Evolutionary conservation across 441 rosid genomes (phyloP).

Genomic region (Theobroma grandiflorum): DNA sequence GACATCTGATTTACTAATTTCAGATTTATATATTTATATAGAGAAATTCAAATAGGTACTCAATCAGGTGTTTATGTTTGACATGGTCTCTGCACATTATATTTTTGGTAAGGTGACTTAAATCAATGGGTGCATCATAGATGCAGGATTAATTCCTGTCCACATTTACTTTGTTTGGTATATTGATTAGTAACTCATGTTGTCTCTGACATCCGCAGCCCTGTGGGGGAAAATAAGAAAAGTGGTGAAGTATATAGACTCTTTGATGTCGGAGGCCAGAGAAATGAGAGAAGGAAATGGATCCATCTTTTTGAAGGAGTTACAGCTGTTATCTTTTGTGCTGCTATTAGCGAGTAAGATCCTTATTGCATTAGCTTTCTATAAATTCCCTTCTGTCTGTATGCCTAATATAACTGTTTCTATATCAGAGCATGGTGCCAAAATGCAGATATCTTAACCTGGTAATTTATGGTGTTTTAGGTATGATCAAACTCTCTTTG

Average conservation of each 20-base stretch:
- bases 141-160: not conserved
- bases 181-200: slow-evolving; percentile 13
- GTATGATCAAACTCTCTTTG: slow-evolving; percentile 94
- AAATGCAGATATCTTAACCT: not conserved
- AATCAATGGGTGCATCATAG: not conserved
- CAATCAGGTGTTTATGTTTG: not conserved
- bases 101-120: slow-evolving; percentile 10
- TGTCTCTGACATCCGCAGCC: slow-evolving; percentile 59
- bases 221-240: slow-evolving; percentile 94
- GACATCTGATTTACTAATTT: slow-evolving; percentile 16
- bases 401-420: not conserved
- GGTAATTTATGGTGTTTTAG: slow-evolving; percentile 43
- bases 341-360: slow-evolving; percentile 98
- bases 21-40: slow-evolving; percentile 7
- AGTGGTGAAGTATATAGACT: slow-evolving; percentile 99
- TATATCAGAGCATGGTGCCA: not conserved
- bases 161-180: slow-evolving; percentile 5
- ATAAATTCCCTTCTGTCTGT: not conserved
- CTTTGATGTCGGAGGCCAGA: slow-evolving; percentile 97
- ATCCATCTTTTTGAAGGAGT: slow-evolving; percentile 99
- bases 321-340: slow-evolving; percentile 96
- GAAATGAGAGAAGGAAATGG: slow-evolving; percentile 99
- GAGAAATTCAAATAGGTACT: slow-evolving; percentile 15
- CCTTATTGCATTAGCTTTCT: slow-evolving; percentile 19
- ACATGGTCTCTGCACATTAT: slow-evolving; percentile 12